These are phyloP conservation scores for Fragaria ananassa DNA, from an alignment of 306 rosid species.

Conservation along the genomic window DNA sequence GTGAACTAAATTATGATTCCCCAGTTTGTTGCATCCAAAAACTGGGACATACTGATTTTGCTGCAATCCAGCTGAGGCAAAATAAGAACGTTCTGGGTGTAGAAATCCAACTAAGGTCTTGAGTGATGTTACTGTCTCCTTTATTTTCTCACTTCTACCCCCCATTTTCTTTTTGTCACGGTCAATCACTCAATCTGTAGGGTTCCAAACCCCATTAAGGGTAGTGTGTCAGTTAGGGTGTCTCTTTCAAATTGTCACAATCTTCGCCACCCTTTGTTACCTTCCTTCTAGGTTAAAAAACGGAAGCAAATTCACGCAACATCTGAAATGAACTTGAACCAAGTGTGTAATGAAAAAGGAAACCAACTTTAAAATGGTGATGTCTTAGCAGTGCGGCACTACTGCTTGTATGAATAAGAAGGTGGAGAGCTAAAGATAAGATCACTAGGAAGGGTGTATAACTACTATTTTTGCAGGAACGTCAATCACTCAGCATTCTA, in stretches of 20 bases:
- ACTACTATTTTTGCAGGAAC: neutral
- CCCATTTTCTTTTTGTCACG: too few species aligned
- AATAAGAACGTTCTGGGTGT: neutral
- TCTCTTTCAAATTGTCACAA: neutral
- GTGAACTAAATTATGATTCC: neutral
- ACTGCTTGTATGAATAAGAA: neutral
- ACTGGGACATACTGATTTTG: neutral
- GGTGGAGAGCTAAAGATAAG: neutral
- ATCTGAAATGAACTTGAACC: neutral
- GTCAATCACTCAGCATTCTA: neutral
- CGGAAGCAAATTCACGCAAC: neutral
- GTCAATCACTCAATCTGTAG: neutral
- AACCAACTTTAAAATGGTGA: neutral
- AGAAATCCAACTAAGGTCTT: neutral
- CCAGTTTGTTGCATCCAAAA: neutral
- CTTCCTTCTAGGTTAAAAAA: neutral
- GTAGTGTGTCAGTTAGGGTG: neutral
- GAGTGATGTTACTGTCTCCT: neutral
- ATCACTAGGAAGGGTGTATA: neutral
- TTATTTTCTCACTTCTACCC: neutral
- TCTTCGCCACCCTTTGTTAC: neutral
- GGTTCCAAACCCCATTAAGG: neutral
- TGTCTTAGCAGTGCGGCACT: constrained; percentile 3
- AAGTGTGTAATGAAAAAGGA: neutral
- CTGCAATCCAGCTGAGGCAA: neutral